A percentile compares a stretch with the other conserved stretches of the same genome.
phyloP scores from a whole-genome alignment of 148 eudicot species.

The Camellia sinensis region DNA sequence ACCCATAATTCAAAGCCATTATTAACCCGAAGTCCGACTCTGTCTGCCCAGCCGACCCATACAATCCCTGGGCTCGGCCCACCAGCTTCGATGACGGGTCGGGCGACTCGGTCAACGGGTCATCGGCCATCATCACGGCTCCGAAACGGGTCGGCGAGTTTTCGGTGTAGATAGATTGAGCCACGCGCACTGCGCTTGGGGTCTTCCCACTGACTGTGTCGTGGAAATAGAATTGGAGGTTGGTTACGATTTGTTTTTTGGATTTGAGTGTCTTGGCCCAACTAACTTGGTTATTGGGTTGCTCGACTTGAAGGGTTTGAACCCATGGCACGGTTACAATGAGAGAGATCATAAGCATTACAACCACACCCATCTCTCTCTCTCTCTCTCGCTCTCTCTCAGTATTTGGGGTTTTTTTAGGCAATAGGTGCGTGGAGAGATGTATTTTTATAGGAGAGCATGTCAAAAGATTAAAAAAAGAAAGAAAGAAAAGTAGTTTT shows the following conservation, averaged over 20 bases:
- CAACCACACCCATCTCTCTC: constrained; percentile 10
- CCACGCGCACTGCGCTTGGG: constrained; percentile 34
- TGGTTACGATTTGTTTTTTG: constrained; percentile 25
- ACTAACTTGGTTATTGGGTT: neutral
- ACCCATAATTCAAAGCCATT: constrained; percentile 51
- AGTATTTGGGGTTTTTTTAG: neutral
- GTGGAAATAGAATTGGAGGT: constrained; percentile 62
- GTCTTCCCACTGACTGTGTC: constrained; percentile 38
- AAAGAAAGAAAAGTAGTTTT: no score
- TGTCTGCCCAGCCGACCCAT: constrained; percentile 40
- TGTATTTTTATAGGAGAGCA: no score
- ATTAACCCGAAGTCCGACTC: constrained; percentile 32
- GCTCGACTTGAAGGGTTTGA: constrained; percentile 6
- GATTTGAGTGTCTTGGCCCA: constrained; percentile 38
- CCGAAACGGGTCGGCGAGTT: constrained; percentile 34
- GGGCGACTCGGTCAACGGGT: constrained; percentile 50
- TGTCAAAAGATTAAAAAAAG: no score
- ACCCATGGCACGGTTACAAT: neutral
- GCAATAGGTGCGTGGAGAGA: no score
- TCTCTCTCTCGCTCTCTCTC: no score
- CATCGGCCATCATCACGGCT: constrained; percentile 43
- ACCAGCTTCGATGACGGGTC: constrained; percentile 46
- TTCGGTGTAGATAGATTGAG: constrained; percentile 27
- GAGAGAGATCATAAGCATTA: constrained; percentile 4
- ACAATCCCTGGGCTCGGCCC: constrained; percentile 56